A percentile compares a stretch with the other conserved stretches of the same genome.
phyloP scores from a whole-genome alignment of 805 yeast genomes.

The Barnettozyma salicaria region DNA sequence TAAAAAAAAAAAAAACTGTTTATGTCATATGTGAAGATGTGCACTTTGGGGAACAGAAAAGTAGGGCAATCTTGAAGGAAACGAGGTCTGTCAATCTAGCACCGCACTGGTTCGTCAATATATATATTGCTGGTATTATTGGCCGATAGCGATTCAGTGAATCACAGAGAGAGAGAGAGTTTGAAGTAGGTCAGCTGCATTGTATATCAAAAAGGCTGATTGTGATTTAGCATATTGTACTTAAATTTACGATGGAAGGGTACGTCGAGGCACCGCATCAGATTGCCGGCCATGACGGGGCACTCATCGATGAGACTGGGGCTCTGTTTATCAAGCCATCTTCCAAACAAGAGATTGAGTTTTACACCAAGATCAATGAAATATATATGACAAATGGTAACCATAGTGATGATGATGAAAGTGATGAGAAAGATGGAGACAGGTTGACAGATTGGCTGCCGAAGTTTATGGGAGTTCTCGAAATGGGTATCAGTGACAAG shows the following conservation, averaged over 20 bases:
- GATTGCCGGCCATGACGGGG: slow-evolving; percentile 93
- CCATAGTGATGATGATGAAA: slow-evolving; percentile 22
- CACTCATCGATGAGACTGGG: slow-evolving; percentile 56
- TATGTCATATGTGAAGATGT: too few relatives aligned
- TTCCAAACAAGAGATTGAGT: slow-evolving; percentile 59
- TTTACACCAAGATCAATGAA: slow-evolving; percentile 44
- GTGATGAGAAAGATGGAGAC: slow-evolving; percentile 18
- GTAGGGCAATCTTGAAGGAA: too few relatives aligned
- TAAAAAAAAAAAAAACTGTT: too few relatives aligned
- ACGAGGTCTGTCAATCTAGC: too few relatives aligned
- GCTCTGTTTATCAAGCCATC: slow-evolving; percentile 70
- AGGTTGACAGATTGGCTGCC: slow-evolving; percentile 59
- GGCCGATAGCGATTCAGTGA: too few relatives aligned
- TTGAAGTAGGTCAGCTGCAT: neutral
- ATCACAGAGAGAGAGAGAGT: too few relatives aligned
- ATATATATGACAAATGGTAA: slow-evolving; percentile 14
- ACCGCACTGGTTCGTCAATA: too few relatives aligned
- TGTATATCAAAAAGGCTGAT: neutral
- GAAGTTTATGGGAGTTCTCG: slow-evolving; percentile 51
- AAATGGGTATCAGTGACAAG: slow-evolving; percentile 36
- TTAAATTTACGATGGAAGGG: slow-evolving; percentile 4
- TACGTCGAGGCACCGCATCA: slow-evolving; percentile 38
- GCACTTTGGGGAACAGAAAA: too few relatives aligned
- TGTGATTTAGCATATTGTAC: too few relatives aligned
- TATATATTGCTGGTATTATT: too few relatives aligned